Evolutionary conservation across 352 stramenopile genomes (phyloP), one percentile per base, ranked within the genome.

Genomic region (Phytophthora agathidicida): DNA sequence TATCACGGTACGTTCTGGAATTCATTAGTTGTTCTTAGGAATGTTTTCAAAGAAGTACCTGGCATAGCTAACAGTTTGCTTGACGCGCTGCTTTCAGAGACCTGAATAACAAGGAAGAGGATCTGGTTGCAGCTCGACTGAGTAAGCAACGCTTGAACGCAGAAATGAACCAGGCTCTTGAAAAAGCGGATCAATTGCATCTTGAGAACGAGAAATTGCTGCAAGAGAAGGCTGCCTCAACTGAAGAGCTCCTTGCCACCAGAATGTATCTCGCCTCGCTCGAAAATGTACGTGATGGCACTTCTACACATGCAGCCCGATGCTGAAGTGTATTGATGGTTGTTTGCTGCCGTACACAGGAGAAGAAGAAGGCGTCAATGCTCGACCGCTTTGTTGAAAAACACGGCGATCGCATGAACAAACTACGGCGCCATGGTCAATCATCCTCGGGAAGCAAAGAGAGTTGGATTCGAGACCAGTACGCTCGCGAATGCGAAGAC

Each of bases 351-450:
- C n/a, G 11, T 42, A 13, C 48, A 5, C 23, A 86, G 70, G 83
- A 90, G 38, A 79, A 90, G 46, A 83, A 84, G 58, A 89, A 89
- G 48, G 77, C 80, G 13, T 75, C 80, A 8, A 83, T 94, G n/a
- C 70, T 92, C 8, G 80, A 92, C 42, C 65, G 65, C 22, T 94
- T 94, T 57, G 78, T 94, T 31, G 68, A 84, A 52, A 94, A 94
- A 49, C 84, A 94, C 22, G 84, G 84, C 16, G 75, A 89, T 39
- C 77, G 79, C 32, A 88, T 91, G 77, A 77, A 64, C 26, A 76
- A 74, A 32, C 20, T 86, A 10, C 67, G 65, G 7, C 43, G 56
- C 17, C 26, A 60, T 16, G 61, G 57, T 16, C 46, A 54, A 32
- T 51, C 37, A 4, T 56, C 31, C 20, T 35, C 24, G 17, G 20